Conservation (phyloP, 2,329 filamentous ascomycete species). For the Beauveria bassiana region DNA sequence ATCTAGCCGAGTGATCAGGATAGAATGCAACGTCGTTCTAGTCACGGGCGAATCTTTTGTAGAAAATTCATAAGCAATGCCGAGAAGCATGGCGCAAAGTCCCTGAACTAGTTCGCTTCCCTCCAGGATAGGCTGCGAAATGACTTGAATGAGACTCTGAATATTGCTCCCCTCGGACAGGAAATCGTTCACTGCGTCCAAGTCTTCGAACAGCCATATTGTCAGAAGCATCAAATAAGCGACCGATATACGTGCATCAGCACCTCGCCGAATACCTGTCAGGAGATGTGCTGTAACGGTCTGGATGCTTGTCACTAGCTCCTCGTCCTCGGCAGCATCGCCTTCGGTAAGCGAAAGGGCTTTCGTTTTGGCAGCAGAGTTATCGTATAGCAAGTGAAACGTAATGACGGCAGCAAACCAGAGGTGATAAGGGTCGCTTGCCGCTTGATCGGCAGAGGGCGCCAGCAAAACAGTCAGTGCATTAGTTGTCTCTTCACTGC, state of each 20-base stretch:
- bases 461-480: constrained; percentile 75
- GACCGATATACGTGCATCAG: constrained; percentile 71
- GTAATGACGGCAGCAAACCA: constrained; percentile 88
- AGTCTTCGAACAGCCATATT: constrained; percentile 87
- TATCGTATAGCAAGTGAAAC: constrained; percentile 78
- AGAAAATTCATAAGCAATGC: constrained; percentile 91
- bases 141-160: constrained; percentile 73
- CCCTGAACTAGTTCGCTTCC: constrained; percentile 68
- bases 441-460: constrained; percentile 51
- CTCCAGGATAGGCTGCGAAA: constrained; percentile 48
- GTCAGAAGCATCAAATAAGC: constrained; percentile 86
- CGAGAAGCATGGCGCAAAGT: constrained; percentile 75
- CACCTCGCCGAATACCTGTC: constrained; percentile 63
- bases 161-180: constrained; percentile 86
- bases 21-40: constrained; percentile 68
- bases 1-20: constrained; percentile 69
- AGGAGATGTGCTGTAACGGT: constrained; percentile 81
- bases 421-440: constrained; percentile 72
- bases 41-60: constrained; percentile 93
- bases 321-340: constrained; percentile 80
- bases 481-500: constrained; percentile 77
- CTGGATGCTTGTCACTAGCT: constrained; percentile 91
- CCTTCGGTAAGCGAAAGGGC: constrained; percentile 83
- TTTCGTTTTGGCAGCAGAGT: constrained; percentile 67
- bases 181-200: constrained; percentile 87